A percentile compares a stretch with the other conserved stretches of the same genome.
phyloP scores from a whole-genome alignment of 2,329 filamentous ascomycete genomes.

The Nemania sp. region DNA sequence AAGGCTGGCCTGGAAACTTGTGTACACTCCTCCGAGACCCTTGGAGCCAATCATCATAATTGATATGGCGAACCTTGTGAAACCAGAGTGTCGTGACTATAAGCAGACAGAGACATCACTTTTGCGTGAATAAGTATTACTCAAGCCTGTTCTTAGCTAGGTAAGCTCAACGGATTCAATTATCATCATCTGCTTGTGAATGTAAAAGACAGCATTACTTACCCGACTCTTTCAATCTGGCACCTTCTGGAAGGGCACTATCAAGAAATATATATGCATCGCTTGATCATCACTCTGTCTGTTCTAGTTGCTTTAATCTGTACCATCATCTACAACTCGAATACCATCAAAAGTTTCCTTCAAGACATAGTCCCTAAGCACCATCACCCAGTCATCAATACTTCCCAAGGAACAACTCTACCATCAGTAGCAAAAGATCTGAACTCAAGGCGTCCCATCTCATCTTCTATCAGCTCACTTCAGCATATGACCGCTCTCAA shows the following conservation, averaged over 20 bases:
- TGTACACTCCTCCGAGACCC: conserved; percentile 5
- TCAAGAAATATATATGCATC: conserved; percentile 42
- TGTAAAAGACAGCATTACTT: too few species aligned
- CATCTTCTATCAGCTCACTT: neutral
- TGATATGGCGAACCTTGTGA: conserved; percentile 5
- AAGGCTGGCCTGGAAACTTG: conserved; percentile 27
- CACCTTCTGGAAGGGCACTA: conserved; percentile 23
- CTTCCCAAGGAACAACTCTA: neutral
- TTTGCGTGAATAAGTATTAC: conserved; percentile 23
- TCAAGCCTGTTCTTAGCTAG: conserved; percentile 26
- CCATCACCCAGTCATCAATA: neutral
- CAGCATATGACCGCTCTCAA: conserved; percentile 46
- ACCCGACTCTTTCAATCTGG: conserved; percentile 5
- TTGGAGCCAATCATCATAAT: conserved; percentile 12
- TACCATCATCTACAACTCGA: conserved; percentile 37
- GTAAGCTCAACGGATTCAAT: conserved; percentile 15
- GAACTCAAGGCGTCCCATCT: conserved; percentile 1
- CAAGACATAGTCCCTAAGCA: conserved; percentile 6
- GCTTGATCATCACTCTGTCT: conserved; percentile 32
- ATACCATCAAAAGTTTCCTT: conserved; percentile 25
- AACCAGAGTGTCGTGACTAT: neutral
- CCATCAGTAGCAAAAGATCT: neutral
- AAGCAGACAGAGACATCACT: neutral
- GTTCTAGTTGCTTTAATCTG: conserved; percentile 39
- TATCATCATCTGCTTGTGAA: neutral